Percentiles rank a stretch among this genome's conserved stretches.
Conservation (phyloP, 192 early-diverging fungal genomes). For the Backusella luteola region DNA sequence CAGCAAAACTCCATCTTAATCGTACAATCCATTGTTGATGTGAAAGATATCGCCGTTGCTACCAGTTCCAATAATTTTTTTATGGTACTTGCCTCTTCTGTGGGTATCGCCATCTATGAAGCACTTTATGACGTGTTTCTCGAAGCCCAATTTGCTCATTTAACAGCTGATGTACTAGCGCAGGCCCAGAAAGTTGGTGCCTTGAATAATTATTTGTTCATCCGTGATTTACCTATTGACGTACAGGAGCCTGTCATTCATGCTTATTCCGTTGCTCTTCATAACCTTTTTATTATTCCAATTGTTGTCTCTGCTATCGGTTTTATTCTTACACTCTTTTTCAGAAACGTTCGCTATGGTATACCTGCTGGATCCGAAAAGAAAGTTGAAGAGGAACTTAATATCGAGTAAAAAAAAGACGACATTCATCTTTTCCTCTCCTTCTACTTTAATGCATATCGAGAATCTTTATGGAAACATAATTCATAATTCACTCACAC, state of each 20-base stretch:
- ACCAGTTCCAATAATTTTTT: slow-evolving; percentile 39
- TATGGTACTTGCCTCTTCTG: slow-evolving; percentile 18
- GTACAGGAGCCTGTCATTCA: slow-evolving; percentile 12
- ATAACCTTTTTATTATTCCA: slow-evolving; percentile 23
- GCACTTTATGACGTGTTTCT: not conserved
- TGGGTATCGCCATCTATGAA: slow-evolving; percentile 29
- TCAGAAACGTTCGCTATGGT: slow-evolving; percentile 20
- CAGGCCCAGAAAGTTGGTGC: slow-evolving; percentile 1
- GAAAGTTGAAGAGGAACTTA: not conserved
- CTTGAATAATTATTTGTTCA: slow-evolving; percentile 8
- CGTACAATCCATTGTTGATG: slow-evolving; percentile 40
- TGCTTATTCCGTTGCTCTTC: slow-evolving; percentile 15
- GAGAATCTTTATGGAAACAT: not conserved
- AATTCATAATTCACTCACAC: not conserved
- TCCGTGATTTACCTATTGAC: slow-evolving; percentile 16
- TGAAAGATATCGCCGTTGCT: slow-evolving; percentile 47
- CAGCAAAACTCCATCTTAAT: slow-evolving; percentile 51
- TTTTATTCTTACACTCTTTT: slow-evolving; percentile 24
- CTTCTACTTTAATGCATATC: not conserved
- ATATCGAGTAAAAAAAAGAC: not conserved
- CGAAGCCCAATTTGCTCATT: not conserved
- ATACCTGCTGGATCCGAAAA: not conserved
- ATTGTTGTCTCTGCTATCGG: slow-evolving; percentile 20
- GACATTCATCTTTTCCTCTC: not conserved
- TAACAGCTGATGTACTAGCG: slow-evolving; percentile 6